These are phyloP conservation scores for Colletotrichum eremochloae DNA, from an alignment of 2,329 filamentous ascomycete genomes.

Conservation along the genomic window DNA sequence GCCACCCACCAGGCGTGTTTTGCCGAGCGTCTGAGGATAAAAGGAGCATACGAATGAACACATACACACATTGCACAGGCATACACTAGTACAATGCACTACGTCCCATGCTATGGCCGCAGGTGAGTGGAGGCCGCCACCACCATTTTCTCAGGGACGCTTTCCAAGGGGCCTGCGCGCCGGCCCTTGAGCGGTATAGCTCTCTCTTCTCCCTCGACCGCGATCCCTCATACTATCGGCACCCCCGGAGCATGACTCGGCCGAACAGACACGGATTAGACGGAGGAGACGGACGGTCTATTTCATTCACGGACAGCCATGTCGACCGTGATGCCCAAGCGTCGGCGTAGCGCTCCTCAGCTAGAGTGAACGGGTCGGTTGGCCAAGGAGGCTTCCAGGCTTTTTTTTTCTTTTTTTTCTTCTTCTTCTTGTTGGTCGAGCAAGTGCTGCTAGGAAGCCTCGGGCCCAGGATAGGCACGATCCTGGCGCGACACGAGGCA, in stretches of 20 bases:
- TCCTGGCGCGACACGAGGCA: conserved; percentile 31
- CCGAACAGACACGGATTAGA: conserved; percentile 17
- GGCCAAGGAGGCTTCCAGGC: background rate
- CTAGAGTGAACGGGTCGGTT: conserved; percentile 12
- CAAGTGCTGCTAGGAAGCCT: background rate
- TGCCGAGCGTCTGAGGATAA: conserved; percentile 5
- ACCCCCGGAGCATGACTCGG: conserved; percentile 18
- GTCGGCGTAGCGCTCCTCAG: conserved; percentile 1
- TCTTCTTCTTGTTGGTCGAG: background rate
- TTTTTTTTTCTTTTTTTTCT: rapidly evolving
- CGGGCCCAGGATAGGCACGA: conserved; percentile 8
- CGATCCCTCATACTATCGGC: background rate
- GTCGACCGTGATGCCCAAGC: background rate
- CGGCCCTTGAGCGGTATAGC: conserved; percentile 2
- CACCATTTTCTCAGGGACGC: background rate
- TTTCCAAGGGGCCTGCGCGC: conserved; percentile 22
- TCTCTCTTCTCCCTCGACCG: background rate
- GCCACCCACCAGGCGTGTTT: background rate
- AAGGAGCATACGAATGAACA: background rate
- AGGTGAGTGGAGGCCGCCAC: background rate
- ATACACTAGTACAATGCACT: background rate
- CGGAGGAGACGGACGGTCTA: conserved; percentile 19
- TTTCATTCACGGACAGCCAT: background rate
- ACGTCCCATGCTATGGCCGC: background rate
- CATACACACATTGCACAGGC: background rate